A percentile compares a stretch with the other conserved stretches of the same genome.
These are phyloP conservation scores for Torrubiellomyces zombiae DNA, from an alignment of 2,329 filamentous ascomycete genomes.

Conservation along the genomic window DNA sequence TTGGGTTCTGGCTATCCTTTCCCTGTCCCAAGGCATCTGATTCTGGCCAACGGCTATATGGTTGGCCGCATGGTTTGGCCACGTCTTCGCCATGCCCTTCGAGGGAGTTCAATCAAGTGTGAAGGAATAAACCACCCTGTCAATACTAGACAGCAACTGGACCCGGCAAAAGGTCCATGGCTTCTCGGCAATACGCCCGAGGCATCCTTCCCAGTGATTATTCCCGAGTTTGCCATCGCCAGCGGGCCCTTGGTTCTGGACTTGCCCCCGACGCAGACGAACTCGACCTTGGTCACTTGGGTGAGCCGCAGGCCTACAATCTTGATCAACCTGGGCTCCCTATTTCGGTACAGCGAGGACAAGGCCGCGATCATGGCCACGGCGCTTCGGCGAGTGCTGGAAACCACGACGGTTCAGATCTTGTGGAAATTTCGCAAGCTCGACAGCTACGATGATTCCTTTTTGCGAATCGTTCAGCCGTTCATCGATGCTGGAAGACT, in stretches of 20 bases:
- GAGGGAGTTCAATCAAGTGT: no score
- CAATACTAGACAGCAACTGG: no score
- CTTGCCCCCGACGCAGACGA: slow-evolving; percentile 15
- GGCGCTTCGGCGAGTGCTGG: slow-evolving; percentile 8
- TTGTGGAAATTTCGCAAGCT: slow-evolving; percentile 16
- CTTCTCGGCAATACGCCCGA: no score
- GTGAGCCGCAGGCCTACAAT: slow-evolving; percentile 23
- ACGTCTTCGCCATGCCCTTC: no score
- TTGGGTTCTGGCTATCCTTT: slow-evolving; percentile 24
- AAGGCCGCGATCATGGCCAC: slow-evolving; percentile 11
- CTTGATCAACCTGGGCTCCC: slow-evolving; percentile 30
- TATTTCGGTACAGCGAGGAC: slow-evolving; percentile 10
- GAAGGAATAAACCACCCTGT: no score
- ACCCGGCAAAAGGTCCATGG: no score
- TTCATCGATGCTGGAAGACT: slow-evolving; percentile 9
- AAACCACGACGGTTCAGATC: slow-evolving; percentile 11
- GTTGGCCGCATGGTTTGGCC: no score
- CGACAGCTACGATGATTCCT: slow-evolving; percentile 5
- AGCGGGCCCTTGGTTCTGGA: slow-evolving; percentile 29
- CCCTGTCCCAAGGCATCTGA: slow-evolving; percentile 24
- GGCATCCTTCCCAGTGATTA: no score
- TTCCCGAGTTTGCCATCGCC: no score
- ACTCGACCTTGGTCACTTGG: slow-evolving; percentile 27
- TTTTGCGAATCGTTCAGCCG: slow-evolving; percentile 3
- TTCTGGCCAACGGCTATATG: slow-evolving; percentile 26